These are phyloP conservation scores for Phytopythium montanum DNA, from an alignment of 352 stramenopile genomes.

Conservation along the genomic window DNA sequence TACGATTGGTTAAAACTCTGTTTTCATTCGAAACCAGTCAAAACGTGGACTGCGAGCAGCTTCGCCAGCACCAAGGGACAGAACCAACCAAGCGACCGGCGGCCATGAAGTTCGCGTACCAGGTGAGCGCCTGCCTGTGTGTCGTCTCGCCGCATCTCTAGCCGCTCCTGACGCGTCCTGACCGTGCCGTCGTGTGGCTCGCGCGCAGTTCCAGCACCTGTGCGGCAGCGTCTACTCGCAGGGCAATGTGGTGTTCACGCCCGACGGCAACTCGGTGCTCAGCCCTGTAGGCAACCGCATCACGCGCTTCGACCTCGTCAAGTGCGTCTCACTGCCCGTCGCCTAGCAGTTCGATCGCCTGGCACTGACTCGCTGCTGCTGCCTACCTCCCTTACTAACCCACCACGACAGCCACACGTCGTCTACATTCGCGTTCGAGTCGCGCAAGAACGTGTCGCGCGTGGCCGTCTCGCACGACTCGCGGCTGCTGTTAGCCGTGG, in stretches of 20 bases:
- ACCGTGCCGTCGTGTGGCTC: neutral
- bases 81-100: conserved; percentile 2
- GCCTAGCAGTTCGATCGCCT: too few species aligned
- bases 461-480: conserved; percentile 89
- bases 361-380: neutral
- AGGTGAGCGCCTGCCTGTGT: conserved; percentile 24
- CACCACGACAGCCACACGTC: conserved; percentile 60
- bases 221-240: conserved; percentile 93
- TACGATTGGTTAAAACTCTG: conserved; percentile 27
- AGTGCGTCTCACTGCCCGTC: conserved; percentile 50
- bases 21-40: conserved; percentile 24
- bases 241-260: conserved; percentile 92
- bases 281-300: conserved; percentile 94
- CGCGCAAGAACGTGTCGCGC: conserved; percentile 86
- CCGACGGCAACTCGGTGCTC: conserved; percentile 90
- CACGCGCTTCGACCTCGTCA: conserved; percentile 92
- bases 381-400: conserved; percentile 2
- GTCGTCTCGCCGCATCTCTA: neutral
- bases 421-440: conserved; percentile 90
- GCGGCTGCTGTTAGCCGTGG: conserved; percentile 85
- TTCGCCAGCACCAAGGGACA: neutral
- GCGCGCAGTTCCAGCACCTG: conserved; percentile 85
- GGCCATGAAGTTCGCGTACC: conserved; percentile 88
- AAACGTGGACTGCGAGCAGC: conserved; percentile 7
- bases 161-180: neutral